phyloP scores from a whole-genome alignment of 768 basidiomycete genomes.

The Mycena rosella region DNA sequence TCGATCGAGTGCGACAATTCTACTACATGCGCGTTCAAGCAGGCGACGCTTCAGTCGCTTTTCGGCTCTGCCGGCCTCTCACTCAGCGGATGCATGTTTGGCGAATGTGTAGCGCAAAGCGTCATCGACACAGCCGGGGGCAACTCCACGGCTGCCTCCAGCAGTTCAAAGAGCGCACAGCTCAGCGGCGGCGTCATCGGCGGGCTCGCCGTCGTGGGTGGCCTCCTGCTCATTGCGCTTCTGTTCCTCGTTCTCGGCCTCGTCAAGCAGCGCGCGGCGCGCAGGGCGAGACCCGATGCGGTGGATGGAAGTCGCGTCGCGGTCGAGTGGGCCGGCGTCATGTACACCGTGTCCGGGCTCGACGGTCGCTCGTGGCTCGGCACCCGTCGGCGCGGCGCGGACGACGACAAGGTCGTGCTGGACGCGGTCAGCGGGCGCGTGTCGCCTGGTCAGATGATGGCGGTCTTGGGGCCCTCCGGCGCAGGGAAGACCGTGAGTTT shows the following conservation, averaged over 20 bases:
- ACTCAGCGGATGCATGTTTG: slow-evolving; percentile 81
- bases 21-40: slow-evolving; percentile 82
- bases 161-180: slow-evolving; percentile 48
- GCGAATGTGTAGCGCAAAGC: slow-evolving; percentile 89
- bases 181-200: slow-evolving; percentile 90
- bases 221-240: slow-evolving; percentile 68
- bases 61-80: slow-evolving; percentile 84
- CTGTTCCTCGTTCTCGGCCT: slow-evolving; percentile 73
- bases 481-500: slow-evolving; percentile 97
- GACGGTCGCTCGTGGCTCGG: slow-evolving; percentile 18
- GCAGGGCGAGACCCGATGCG: slow-evolving; percentile 55
- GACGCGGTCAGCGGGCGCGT: slow-evolving; percentile 78
- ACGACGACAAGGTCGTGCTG: slow-evolving; percentile 74
- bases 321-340: slow-evolving; percentile 77
- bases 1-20: slow-evolving; percentile 74
- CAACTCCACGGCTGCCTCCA: slow-evolving; percentile 48
- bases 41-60: slow-evolving; percentile 70
- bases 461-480: slow-evolving; percentile 92
- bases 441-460: slow-evolving; percentile 87
- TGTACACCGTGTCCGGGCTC: slow-evolving; percentile 67
- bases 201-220: slow-evolving; percentile 88
- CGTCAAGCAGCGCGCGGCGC: slow-evolving; percentile 71
- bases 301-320: slow-evolving; percentile 65
- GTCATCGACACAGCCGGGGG: slow-evolving; percentile 71
- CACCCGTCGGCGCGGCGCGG: slow-evolving; percentile 27